phyloP scores from a whole-genome alignment of 352 stramenopile species.

The Thalassiosira livingstoniorum region DNA sequence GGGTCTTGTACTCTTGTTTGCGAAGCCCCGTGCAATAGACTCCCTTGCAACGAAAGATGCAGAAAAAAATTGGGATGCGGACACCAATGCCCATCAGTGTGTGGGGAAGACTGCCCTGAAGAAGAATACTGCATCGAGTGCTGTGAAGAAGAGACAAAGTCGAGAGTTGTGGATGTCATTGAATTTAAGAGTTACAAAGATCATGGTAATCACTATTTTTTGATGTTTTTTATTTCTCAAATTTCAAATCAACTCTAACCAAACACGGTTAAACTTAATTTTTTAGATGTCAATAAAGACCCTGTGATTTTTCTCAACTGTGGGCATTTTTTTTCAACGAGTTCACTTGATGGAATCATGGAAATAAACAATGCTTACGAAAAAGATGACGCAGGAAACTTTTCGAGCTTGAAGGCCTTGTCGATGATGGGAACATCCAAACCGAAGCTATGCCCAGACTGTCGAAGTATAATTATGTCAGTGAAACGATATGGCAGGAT shows the following conservation, averaged over 20 bases:
- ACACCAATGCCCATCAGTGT: constrained; percentile 87
- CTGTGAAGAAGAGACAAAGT: constrained; percentile 61
- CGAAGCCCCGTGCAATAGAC: constrained; percentile 74
- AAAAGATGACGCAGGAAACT: constrained; percentile 26
- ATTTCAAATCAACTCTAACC: too few relatives aligned
- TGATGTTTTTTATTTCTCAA: too few relatives aligned
- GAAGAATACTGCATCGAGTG: constrained; percentile 83
- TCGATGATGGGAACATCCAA: constrained; percentile 25
- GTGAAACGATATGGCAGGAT: constrained; percentile 65
- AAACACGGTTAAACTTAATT: too few relatives aligned
- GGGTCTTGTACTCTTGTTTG: constrained; percentile 80
- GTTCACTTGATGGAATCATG: constrained; percentile 86
- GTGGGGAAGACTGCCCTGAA: constrained; percentile 86
- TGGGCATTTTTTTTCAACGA: constrained; percentile 85
- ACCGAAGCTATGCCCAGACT: constrained; percentile 61
- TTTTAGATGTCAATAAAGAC: constrained; percentile 80
- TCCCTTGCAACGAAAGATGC: constrained; percentile 76
- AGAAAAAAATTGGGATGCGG: constrained; percentile 78
- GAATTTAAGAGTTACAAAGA: constrained; percentile 81
- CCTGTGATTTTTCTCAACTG: constrained; percentile 86
- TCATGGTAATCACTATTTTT: too few relatives aligned
- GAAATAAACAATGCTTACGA: constrained; percentile 56
- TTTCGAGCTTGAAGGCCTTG: constrained; percentile 6
- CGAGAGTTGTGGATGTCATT: constrained; percentile 83
- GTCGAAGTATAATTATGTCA: constrained; percentile 49